A percentile compares a stretch with the other conserved stretches of the same genome.
Evolutionary conservation across 441 rosid species (phyloP).

Genomic region (Metrosideros polymorpha): DNA sequence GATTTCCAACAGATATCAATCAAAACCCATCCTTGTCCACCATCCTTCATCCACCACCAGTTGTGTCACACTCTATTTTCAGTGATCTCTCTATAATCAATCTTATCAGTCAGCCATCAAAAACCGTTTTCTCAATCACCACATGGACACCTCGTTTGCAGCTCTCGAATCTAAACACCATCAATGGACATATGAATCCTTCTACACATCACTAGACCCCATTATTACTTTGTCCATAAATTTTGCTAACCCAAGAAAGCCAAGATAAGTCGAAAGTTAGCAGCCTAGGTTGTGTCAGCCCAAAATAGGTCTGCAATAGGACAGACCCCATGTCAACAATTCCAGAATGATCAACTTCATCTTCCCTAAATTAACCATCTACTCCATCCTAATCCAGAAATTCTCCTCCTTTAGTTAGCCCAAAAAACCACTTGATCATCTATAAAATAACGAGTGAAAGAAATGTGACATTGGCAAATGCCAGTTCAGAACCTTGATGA

Average conservation of each 20-base stretch:
- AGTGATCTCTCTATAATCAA: background rate
- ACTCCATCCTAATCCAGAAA: background rate
- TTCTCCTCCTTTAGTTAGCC: background rate
- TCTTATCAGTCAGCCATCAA: background rate
- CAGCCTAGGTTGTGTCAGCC: background rate
- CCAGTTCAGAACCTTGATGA: background rate
- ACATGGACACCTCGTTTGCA: background rate
- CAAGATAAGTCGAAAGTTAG: background rate
- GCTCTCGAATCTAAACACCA: background rate
- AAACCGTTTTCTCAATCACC: too few relatives aligned
- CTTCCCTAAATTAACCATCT: too few relatives aligned
- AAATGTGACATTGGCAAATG: background rate
- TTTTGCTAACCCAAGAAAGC: background rate
- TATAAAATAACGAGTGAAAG: background rate
- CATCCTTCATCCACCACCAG: background rate
- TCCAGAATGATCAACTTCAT: too few relatives aligned
- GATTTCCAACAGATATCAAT: background rate
- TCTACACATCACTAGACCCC: background rate
- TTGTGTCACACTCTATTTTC: background rate
- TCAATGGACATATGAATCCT: background rate
- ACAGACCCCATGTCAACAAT: too few relatives aligned
- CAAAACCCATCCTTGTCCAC: too few relatives aligned
- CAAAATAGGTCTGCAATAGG: too few relatives aligned
- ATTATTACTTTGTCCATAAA: background rate
- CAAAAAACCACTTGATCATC: background rate